Evolutionary conservation across 805 yeast genomes (phyloP).

Genomic region (Metschnikowia dekortorum): DNA sequence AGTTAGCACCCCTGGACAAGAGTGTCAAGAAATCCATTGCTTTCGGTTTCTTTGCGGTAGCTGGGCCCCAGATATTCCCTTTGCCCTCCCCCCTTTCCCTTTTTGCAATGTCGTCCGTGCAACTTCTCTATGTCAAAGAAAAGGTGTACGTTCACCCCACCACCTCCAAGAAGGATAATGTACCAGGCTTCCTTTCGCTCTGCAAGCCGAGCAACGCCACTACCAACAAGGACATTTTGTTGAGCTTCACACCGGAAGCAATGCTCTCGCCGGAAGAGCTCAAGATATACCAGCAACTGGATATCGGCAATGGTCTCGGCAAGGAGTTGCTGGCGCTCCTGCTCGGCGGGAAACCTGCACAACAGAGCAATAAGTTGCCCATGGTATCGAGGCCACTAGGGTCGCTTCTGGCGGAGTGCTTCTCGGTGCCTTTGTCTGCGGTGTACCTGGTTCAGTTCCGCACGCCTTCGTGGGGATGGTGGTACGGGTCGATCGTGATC

Average conservation of each 20-base stretch:
- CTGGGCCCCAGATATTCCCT: too few species aligned
- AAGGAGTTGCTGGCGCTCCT: slow-evolving; percentile 20
- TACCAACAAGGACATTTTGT: slow-evolving; percentile 50
- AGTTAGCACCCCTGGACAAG: too few species aligned
- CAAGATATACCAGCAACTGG: slow-evolving; percentile 39
- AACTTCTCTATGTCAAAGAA: slow-evolving; percentile 52
- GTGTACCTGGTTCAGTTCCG: slow-evolving; percentile 79
- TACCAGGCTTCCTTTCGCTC: slow-evolving; percentile 72
- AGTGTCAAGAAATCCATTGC: neutral
- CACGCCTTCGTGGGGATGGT: slow-evolving; percentile 80
- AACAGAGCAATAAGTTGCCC: slow-evolving; percentile 7
- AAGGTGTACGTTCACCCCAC: slow-evolving; percentile 85
- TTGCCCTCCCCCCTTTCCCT: slow-evolving; percentile 9
- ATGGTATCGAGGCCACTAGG: slow-evolving; percentile 49
- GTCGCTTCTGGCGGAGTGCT: slow-evolving; percentile 28
- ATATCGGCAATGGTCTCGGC: slow-evolving; percentile 30
- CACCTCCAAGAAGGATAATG: slow-evolving; percentile 64
- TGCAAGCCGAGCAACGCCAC: slow-evolving; percentile 45
- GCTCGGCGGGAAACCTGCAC: slow-evolving; percentile 7
- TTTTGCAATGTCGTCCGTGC: slow-evolving; percentile 22
- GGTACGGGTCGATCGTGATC: slow-evolving; percentile 84
- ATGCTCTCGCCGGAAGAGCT: slow-evolving; percentile 43
- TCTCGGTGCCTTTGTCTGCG: slow-evolving; percentile 54
- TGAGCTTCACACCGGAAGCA: slow-evolving; percentile 68
- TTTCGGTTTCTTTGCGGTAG: neutral